Evolutionary conservation across 306 rosid species (phyloP), one percentile per base, ranked within the genome.

Genomic region (Trichosanthes truncata): DNA sequence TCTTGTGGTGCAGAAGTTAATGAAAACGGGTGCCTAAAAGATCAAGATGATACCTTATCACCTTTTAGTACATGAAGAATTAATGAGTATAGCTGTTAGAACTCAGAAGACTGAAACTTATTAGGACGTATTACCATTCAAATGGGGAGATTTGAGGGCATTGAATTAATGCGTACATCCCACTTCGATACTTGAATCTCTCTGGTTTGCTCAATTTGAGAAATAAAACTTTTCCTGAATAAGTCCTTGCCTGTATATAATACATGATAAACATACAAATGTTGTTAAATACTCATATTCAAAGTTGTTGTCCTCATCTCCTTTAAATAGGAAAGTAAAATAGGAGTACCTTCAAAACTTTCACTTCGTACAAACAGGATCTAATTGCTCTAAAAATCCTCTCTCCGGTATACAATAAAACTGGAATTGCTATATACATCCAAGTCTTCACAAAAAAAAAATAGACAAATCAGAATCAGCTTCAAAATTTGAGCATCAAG

Each of bases 1-100:
- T 94, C 97, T 85, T 88, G 88, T 75, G 96, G 96, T 62, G 93
- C 94, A 57, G 98, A 94, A 85, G 96, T 94, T 81, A 94, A 82
- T 80, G 98, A 92, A 85, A 88, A 94, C n/a, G 98, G 97, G 57
- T 93, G 98, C 97, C 98, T 92, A 90, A 78, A 79, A 88, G 55
- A 79, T 78, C 59, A 78, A 82, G 62, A 80, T 31, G 79, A 61
- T n/a, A 68, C 75, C 52, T 40, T 68, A 62, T 26, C 3, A 25
- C 13, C 12, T 71, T 18, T 65, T 46, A 71, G 77, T 45, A 45
- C 38, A 7, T 45, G 12, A 43, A 71, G 11, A 71, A 45, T 45
- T 11, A 13, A 21, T 13, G 73, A 66, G 23, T 20, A 69, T 43
- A 65, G 45, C 46, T 66, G 48, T 17, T 66, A 14, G 61, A 73